Evolutionary conservation across 1,139 yeast species (phyloP).

Genomic region (Debaryomycetaceae sp.): DNA sequence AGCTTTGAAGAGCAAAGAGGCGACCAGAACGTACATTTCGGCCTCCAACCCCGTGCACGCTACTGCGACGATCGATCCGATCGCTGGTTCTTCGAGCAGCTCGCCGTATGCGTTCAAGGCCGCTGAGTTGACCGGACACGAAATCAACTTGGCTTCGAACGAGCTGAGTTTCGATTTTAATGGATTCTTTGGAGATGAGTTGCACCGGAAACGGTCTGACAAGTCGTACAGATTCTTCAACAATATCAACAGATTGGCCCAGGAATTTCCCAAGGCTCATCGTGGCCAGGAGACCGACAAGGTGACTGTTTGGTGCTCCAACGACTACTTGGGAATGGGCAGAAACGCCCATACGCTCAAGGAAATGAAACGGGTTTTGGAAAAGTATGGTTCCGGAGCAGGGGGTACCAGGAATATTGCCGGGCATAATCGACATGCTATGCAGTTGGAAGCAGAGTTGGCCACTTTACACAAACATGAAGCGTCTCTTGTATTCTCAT

Average conservation of each 20-base stretch:
- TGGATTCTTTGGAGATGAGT: slow-evolving; percentile 58
- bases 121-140: slow-evolving; percentile 24
- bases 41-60: slow-evolving; percentile 54
- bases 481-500: slow-evolving; percentile 90
- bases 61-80: slow-evolving; percentile 34
- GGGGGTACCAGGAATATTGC: slow-evolving; percentile 99
- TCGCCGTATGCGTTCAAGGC: slow-evolving; percentile 33
- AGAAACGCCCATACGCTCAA: slow-evolving; percentile 66
- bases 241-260: slow-evolving; percentile 92
- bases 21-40: slow-evolving; percentile 48
- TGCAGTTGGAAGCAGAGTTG: slow-evolving; percentile 76
- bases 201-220: slow-evolving; percentile 74
- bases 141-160: slow-evolving; percentile 31
- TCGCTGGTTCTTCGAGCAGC: slow-evolving; percentile 24
- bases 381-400: slow-evolving; percentile 95
- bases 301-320: slow-evolving; percentile 98
- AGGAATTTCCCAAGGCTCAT: slow-evolving; percentile 92
- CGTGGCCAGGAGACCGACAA: slow-evolving; percentile 69
- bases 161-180: slow-evolving; percentile 61
- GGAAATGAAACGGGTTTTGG: slow-evolving; percentile 77
- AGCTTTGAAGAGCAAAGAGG: slow-evolving; percentile 49
- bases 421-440: slow-evolving; percentile 90
- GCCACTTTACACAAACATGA: slow-evolving; percentile 94
- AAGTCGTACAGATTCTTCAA: slow-evolving; percentile 94
- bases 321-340: slow-evolving; percentile 96